phyloP scores from a whole-genome alignment of 352 stramenopile species.

The Detonula confervacea region DNA sequence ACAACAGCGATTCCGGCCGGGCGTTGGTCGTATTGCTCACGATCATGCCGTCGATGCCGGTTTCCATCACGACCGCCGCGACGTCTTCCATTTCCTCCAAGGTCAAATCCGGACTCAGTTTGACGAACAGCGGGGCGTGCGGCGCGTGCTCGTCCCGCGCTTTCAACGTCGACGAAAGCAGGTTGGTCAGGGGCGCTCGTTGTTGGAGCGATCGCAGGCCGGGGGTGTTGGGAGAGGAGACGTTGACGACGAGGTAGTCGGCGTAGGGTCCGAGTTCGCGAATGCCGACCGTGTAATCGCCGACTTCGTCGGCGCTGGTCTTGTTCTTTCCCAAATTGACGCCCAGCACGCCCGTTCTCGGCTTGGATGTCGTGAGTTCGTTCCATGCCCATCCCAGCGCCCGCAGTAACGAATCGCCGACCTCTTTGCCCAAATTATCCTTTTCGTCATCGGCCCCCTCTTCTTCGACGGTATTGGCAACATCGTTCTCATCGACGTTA shows the following conservation, averaged over 20 bases:
- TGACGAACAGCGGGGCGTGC: conserved; percentile 93
- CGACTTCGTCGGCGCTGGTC: conserved; percentile 62
- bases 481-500: background rate
- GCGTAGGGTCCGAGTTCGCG: conserved; percentile 90
- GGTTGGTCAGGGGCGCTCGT: conserved; percentile 87
- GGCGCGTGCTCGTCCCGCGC: conserved; percentile 50
- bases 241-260: conserved; percentile 98
- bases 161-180: conserved; percentile 65
- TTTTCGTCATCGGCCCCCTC: background rate
- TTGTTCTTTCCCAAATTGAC: conserved; percentile 99
- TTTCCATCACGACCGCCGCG: conserved; percentile 88
- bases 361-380: conserved; percentile 23
- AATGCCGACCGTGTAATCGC: conserved; percentile 92
- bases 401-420: conserved; percentile 20
- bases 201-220: conserved; percentile 86
- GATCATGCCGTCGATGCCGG: conserved; percentile 93
- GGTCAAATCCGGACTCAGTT: conserved; percentile 96
- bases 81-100: conserved; percentile 95
- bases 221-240: conserved; percentile 96
- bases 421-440: background rate
- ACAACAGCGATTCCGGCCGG: conserved; percentile 88
- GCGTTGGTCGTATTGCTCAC: conserved; percentile 97
- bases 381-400: conserved; percentile 36
- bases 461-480: background rate
- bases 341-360: conserved; percentile 89